These are phyloP conservation scores for Kwoniella pini DNA, from an alignment of 768 basidiomycete species.

Conservation along the genomic window DNA sequence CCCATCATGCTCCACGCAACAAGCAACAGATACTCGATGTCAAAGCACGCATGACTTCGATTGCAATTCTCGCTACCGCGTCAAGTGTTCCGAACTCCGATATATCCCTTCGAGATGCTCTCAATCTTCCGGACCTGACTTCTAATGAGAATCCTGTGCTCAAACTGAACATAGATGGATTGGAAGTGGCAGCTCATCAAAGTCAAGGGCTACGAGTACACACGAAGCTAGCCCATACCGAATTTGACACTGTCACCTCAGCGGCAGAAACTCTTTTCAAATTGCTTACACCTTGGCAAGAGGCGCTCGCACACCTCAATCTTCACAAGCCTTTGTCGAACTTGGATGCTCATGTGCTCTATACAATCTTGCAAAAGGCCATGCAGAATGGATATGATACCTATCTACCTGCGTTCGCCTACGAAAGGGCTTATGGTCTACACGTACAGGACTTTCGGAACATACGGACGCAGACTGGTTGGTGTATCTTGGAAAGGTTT, in stretches of 20 bases:
- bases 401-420: conserved; percentile 28
- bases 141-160: neutral
- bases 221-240: neutral
- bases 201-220: conserved; percentile 10
- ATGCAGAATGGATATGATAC: conserved; percentile 4
- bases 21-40: conserved; percentile 2
- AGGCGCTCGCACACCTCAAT: neutral
- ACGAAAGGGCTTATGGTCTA: conserved; percentile 38
- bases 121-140: neutral
- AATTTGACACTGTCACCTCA: conserved; percentile 25
- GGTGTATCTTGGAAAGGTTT: conserved; percentile 77
- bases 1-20: neutral
- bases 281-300: conserved; percentile 20
- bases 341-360: conserved; percentile 17
- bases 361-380: conserved; percentile 20
- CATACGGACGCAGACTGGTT: conserved; percentile 60
- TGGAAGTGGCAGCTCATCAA: conserved; percentile 5
- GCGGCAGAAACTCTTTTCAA: conserved; percentile 4
- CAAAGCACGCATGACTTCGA: neutral
- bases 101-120: conserved; percentile 1
- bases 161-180: neutral
- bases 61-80: neutral
- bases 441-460: conserved; percentile 42
- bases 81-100: neutral
- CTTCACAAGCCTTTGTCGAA: neutral